Evolutionary conservation across 371 early-diverging fungal genomes (phyloP).

Genomic region (Apophysomyces elegans): DNA sequence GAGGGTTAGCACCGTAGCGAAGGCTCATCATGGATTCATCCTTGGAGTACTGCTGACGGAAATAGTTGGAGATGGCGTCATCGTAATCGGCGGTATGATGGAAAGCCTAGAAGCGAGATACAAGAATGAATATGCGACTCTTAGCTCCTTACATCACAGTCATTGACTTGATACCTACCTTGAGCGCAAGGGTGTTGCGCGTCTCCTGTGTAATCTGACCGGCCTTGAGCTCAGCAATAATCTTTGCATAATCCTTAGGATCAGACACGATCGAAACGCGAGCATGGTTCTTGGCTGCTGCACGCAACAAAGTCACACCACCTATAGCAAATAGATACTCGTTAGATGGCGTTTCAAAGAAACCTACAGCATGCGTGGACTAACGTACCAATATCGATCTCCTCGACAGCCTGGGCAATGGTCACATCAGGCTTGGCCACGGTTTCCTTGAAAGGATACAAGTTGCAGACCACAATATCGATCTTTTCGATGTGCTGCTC

Average conservation of each 20-base stretch:
- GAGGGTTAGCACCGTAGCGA: conserved; percentile 98
- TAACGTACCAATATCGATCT: conserved; percentile 91
- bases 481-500: conserved; percentile 90
- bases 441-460: conserved; percentile 97
- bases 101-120: conserved; percentile 69
- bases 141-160: too few species aligned
- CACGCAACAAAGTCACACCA: conserved; percentile 96
- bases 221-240: conserved; percentile 75
- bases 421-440: conserved; percentile 88
- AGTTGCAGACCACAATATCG: conserved; percentile 95
- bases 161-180: conserved; percentile 30
- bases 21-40: conserved; percentile 80
- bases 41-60: conserved; percentile 84
- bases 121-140: not conserved
- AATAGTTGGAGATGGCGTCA: conserved; percentile 92
- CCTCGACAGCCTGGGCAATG: conserved; percentile 94
- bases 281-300: conserved; percentile 98
- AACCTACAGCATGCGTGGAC: not conserved
- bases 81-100: conserved; percentile 96
- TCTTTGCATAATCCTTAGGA: conserved; percentile 84
- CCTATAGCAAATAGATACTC: conserved; percentile 46
- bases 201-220: conserved; percentile 55
- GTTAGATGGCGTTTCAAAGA: not conserved
- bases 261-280: conserved; percentile 93
- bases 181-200: conserved; percentile 71